Base-by-base conservation (phyloP, 495 filamentous ascomycete genomes). In the Friedmanniomyces endolithicus region DNA sequence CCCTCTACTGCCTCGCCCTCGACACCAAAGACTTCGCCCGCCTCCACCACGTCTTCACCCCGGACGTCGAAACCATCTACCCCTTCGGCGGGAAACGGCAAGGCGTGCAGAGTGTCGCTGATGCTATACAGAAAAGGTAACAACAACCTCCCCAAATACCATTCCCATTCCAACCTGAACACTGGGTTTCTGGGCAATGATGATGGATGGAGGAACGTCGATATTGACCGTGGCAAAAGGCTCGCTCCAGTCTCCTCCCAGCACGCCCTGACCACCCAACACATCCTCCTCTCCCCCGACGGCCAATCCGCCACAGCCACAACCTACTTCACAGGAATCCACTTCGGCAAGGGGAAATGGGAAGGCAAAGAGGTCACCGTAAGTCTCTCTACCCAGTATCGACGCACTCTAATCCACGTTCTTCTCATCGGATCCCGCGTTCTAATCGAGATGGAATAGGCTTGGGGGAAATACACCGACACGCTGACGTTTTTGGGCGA, bases 321-420 rank as follows among this genome's bases (percentile, higher is more conserved):
- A 4, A 68, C 66, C 0, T 61, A 68, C 41, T 68, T 68, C 46
- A 65, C 58, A 9, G 66, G 59, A 29, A 37, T 50, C 17, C 66
- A 68, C 53, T 63, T 66, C 24, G 66, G 66, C 2, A 52, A 59
- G 35, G 66, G 64, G 0, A 61, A 59, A n/a, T 65, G 62, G 50
- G 53, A 63, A n/a, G 61, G 49, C 14, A 52, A 52, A 33, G 49
- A 52, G 22, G 49, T 52, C 20, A 52, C 49, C 2, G 47, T 47
- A 16, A 47, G 44, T 14, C 23, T 27, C 11, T 47, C 17, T 23
- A 7, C n/a, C n/a, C n/a, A n/a, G n/a, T n/a, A n/a, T n/a, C n/a
- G n/a, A n/a, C n/a, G n/a, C n/a, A n/a, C n/a, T n/a, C n/a, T n/a
- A n/a, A n/a, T n/a, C n/a, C n/a, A n/a, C n/a, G n/a, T n/a, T n/a